These are phyloP conservation scores for Lodderomyces orthopsilosis DNA, from an alignment of 1,139 yeast species.

Conservation along the genomic window DNA sequence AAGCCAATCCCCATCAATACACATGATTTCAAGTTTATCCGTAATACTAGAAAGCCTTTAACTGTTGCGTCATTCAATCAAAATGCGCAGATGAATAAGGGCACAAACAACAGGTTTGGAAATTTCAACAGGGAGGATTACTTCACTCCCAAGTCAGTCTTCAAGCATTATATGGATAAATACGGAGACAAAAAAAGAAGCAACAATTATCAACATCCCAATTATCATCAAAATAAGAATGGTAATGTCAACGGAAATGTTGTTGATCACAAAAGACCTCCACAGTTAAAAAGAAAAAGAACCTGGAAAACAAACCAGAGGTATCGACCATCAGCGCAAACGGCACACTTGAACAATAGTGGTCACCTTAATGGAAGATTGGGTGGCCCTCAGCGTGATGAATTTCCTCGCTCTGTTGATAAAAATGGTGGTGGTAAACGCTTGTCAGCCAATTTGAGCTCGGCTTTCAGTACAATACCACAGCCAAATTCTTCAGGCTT, in stretches of 20 bases:
- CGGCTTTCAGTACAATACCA: slow-evolving; percentile 8
- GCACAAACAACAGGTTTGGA: slow-evolving; percentile 17
- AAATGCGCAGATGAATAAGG: slow-evolving; percentile 24
- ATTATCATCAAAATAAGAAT: slow-evolving; percentile 33
- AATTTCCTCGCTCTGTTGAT: not conserved
- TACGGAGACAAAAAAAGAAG: slow-evolving; percentile 43
- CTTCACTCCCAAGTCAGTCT: slow-evolving; percentile 75
- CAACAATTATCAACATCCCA: slow-evolving; percentile 40
- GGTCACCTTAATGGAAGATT: not conserved
- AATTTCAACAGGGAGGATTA: slow-evolving; percentile 64
- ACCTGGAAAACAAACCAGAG: slow-evolving; percentile 31
- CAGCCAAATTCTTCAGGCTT: slow-evolving; percentile 6
- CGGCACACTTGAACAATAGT: not conserved
- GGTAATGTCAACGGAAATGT: slow-evolving; percentile 49
- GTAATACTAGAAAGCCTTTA: slow-evolving; percentile 58
- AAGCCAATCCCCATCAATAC: slow-evolving; percentile 45
- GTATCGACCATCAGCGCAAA: not conserved
- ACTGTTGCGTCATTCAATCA: slow-evolving; percentile 56
- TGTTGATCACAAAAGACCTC: slow-evolving; percentile 13
- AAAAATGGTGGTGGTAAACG: slow-evolving; percentile 1
- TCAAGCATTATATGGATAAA: slow-evolving; percentile 69
- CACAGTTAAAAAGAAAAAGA: slow-evolving; percentile 18
- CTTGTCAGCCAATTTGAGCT: slow-evolving; percentile 5
- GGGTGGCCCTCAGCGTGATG: not conserved
- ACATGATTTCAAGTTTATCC: slow-evolving; percentile 34